phyloP scores from a whole-genome alignment of 2,329 filamentous ascomycete species.

The Penicillium sp. region DNA sequence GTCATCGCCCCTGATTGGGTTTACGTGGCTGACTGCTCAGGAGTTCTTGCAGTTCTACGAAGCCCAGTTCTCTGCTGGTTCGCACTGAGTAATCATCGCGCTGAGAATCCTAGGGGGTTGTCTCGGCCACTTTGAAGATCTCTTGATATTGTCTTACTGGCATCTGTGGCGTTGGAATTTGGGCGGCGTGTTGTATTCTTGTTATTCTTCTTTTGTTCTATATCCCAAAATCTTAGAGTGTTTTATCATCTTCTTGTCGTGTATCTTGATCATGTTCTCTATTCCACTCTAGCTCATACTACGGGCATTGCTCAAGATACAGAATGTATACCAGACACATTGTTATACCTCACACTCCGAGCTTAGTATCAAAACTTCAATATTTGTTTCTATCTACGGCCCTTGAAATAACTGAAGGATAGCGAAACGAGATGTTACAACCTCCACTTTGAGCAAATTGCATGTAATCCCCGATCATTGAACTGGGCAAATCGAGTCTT shows the following conservation, averaged over 20 bases:
- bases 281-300: not conserved
- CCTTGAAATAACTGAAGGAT: not conserved
- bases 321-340: not conserved
- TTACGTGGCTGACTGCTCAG: constrained; percentile 36
- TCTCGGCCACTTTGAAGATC: not conserved
- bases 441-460: constrained; percentile 14
- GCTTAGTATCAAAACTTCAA: not conserved
- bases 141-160: constrained; percentile 16
- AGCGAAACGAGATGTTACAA: not conserved
- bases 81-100: constrained; percentile 32
- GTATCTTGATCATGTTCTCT: not conserved
- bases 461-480: not conserved
- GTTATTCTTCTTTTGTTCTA: constrained; percentile 18
- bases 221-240: constrained; percentile 24
- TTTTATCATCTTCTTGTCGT: not conserved
- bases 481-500: not conserved
- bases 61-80: constrained; percentile 42
- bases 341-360: not conserved
- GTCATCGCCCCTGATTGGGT: constrained; percentile 10
- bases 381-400: not conserved
- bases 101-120: not conserved
- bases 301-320: not conserved
- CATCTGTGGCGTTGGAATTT: constrained; percentile 31
- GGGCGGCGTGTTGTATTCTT: constrained; percentile 12
- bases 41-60: constrained; percentile 48